These are phyloP conservation scores for Cymbopogon flexuosus DNA, from an alignment of 202 grass and related monocot genomes.

Conservation along the genomic window DNA sequence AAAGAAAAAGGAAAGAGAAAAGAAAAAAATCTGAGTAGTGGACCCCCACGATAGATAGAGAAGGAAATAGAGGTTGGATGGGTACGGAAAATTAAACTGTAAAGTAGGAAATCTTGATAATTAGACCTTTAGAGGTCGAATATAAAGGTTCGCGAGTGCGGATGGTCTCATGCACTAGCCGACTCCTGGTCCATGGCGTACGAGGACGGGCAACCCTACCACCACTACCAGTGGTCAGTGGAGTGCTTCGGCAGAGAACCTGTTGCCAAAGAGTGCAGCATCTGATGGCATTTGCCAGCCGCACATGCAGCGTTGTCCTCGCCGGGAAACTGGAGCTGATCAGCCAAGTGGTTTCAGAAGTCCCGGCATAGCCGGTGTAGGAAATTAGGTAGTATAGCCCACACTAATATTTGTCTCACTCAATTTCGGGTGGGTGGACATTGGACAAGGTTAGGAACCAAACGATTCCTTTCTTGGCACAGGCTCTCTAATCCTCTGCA, in stretches of 20 bases:
- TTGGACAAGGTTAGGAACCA: not conserved
- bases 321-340: not conserved
- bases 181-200: not conserved
- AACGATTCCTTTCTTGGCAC: not conserved
- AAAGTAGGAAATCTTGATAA: no score
- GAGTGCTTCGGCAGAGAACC: not conserved
- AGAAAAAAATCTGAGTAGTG: no score
- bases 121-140: no score
- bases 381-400: not conserved
- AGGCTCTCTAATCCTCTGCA: not conserved
- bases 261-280: slow-evolving; percentile 14
- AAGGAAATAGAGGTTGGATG: no score
- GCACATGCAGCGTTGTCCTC: not conserved
- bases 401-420: not conserved
- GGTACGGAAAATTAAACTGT: no score
- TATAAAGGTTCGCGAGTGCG: no score
- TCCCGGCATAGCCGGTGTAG: not conserved
- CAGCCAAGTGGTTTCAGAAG: not conserved
- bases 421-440: not conserved
- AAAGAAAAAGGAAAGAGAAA: no score
- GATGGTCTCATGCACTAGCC: not conserved
- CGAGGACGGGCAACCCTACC: not conserved
- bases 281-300: slow-evolving; percentile 22
- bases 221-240: not conserved
- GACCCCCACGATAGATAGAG: no score